These are phyloP conservation scores for Daphne laureola DNA, from an alignment of 441 rosid species.

Conservation along the genomic window DNA sequence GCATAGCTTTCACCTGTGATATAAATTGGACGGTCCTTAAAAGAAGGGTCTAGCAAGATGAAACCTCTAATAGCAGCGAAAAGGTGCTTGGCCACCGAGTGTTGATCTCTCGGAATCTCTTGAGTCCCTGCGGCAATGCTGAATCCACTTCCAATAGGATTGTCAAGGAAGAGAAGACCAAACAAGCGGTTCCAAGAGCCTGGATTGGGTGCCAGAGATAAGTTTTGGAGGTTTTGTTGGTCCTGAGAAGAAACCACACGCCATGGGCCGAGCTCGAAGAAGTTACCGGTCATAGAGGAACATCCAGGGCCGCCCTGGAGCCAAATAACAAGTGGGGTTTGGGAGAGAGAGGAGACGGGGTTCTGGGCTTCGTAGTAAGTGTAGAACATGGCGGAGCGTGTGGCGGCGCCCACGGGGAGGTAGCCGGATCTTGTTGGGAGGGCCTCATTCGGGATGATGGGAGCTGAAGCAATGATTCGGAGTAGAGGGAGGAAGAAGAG, in stretches of 20 bases:
- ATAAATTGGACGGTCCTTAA: conserved; percentile 51
- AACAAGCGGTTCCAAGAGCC: conserved; percentile 87
- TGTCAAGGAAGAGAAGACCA: conserved; percentile 70
- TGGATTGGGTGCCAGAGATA: conserved; percentile 34
- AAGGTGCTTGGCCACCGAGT: conserved; percentile 52
- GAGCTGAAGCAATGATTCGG: conserved; percentile 13
- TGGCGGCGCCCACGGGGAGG: conserved; percentile 42
- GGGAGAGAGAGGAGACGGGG: conserved; percentile 27
- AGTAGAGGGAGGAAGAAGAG: conserved; percentile 20
- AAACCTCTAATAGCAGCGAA: conserved; percentile 46
- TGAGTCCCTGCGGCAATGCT: conserved; percentile 47
- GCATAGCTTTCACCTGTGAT: conserved; percentile 88
- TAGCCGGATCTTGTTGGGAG: conserved; percentile 76
- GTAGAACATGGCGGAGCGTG: conserved; percentile 66
- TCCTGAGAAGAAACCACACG: conserved; percentile 28
- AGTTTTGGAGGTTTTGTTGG: conserved; percentile 14
- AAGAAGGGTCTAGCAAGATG: conserved; percentile 28
- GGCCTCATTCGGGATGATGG: conserved; percentile 41
- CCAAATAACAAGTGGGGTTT: conserved; percentile 75
- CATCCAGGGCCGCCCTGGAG: conserved; percentile 95
- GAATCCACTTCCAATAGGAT: conserved; percentile 75
- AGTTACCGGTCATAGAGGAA: conserved; percentile 85
- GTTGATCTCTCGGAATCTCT: conserved; percentile 63
- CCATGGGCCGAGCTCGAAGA: conserved; percentile 80
- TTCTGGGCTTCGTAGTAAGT: conserved; percentile 70